phyloP scores from a whole-genome alignment of 1,139 yeast species.

The Scheffersomyces quercinus region DNA sequence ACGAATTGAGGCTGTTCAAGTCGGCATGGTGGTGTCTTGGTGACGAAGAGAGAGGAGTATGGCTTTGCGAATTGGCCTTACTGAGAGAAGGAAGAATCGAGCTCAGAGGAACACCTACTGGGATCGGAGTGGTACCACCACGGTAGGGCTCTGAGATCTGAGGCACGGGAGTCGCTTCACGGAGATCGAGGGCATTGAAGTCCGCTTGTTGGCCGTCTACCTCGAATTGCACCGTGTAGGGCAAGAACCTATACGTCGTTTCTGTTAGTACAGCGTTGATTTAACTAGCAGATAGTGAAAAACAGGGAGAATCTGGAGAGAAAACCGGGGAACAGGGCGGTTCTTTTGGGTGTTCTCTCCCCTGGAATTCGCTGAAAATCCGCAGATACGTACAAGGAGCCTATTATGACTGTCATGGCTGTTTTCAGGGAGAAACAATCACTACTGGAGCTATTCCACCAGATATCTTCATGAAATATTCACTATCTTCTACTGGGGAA shows the following conservation, averaged over 20 bases:
- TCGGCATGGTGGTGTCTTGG: constrained; percentile 1
- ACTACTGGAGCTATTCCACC: too few relatives aligned
- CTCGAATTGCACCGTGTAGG: constrained; percentile 72
- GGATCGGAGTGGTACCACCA: background rate
- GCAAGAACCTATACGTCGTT: constrained; percentile 51
- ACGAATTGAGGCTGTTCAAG: constrained; percentile 4
- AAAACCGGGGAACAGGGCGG: background rate
- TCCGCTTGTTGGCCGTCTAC: constrained; percentile 27
- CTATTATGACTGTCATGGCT: constrained; percentile 59
- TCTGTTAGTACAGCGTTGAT: constrained; percentile 19
- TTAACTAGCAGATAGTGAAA: background rate
- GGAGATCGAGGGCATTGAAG: background rate
- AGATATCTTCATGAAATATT: too few relatives aligned
- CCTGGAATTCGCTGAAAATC: background rate
- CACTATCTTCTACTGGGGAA: too few relatives aligned
- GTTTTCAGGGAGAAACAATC: background rate
- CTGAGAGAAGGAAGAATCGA: constrained; percentile 23
- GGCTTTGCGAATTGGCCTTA: constrained; percentile 10
- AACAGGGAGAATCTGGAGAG: background rate
- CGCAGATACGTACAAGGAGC: constrained; percentile 54
- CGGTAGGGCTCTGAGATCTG: too few relatives aligned
- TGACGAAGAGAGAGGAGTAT: constrained; percentile 9
- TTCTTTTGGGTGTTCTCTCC: background rate
- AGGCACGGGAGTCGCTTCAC: background rate
- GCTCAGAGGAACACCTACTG: constrained; percentile 1